These are phyloP conservation scores for Tetrapisispora pingtungensis DNA, from an alignment of 805 yeast genomes.

Conservation along the genomic window DNA sequence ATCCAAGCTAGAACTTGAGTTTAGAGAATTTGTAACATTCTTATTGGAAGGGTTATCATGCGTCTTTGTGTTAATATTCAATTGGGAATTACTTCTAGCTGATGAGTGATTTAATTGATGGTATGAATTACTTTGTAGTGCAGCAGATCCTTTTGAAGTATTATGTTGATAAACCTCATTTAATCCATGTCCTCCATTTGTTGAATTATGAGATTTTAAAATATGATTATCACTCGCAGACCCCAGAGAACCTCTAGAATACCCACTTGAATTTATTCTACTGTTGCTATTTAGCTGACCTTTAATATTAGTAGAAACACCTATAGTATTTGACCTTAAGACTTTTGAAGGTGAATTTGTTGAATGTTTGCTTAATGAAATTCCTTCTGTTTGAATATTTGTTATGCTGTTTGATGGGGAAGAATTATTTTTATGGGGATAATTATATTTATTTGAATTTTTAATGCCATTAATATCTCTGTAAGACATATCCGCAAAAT, in stretches of 20 bases:
- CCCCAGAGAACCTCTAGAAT: not conserved
- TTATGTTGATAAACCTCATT: not conserved
- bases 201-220: not conserved
- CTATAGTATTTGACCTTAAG: not conserved
- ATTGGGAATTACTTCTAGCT: not conserved
- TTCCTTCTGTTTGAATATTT: not conserved
- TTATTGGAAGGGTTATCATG: not conserved
- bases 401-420: not conserved
- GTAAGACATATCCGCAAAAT: not conserved
- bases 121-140: not conserved
- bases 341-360: slow-evolving; percentile 1
- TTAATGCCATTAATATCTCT: not conserved
- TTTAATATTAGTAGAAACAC: not conserved
- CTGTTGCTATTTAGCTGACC: not conserved
- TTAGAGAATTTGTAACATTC: not conserved
- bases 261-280: not conserved
- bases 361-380: not conserved
- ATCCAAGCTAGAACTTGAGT: not conserved
- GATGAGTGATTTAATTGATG: not conserved
- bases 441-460: not conserved
- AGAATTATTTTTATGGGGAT: not conserved
- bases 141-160: not conserved
- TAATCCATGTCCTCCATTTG: not conserved
- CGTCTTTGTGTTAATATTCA: not conserved
- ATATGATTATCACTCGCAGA: not conserved